Percentiles rank a stretch among this genome's conserved stretches.
These are phyloP conservation scores for Colletotrichum eremochloae DNA, from an alignment of 2,329 filamentous ascomycete genomes.

Conservation along the genomic window DNA sequence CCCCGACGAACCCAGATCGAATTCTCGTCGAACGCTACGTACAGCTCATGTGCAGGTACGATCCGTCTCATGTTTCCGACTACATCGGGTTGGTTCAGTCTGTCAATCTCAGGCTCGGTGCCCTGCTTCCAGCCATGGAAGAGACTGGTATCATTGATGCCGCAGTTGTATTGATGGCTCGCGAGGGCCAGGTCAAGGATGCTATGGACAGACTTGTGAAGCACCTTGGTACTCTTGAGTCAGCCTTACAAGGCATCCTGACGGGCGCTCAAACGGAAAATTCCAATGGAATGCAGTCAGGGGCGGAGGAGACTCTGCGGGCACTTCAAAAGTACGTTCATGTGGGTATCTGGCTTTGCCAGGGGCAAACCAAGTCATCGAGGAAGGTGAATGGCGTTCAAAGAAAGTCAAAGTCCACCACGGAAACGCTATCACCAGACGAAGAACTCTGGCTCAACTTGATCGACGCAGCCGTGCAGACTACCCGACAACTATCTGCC, in stretches of 20 bases:
- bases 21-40: conserved; percentile 87
- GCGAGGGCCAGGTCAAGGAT: conserved; percentile 84
- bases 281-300: conserved; percentile 67
- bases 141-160: conserved; percentile 91
- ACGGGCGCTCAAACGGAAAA: conserved; percentile 69
- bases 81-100: conserved; percentile 84
- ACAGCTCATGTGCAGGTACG: conserved; percentile 89
- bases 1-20: conserved; percentile 56
- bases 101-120: conserved; percentile 78
- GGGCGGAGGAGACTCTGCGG: conserved; percentile 79
- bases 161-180: conserved; percentile 89
- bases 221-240: conserved; percentile 84
- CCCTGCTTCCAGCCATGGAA: conserved; percentile 89
- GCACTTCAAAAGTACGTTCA: conserved; percentile 90
- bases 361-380: conserved; percentile 80
- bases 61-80: conserved; percentile 84
- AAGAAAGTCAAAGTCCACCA: conserved; percentile 63
- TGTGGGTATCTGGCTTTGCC: conserved; percentile 96
- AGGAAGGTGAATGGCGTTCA: conserved; percentile 58
- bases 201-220: conserved; percentile 89
- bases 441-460: conserved; percentile 72
- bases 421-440: conserved; percentile 63
- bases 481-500: conserved; percentile 74
- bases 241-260: conserved; percentile 81
- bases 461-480: conserved; percentile 71